Evolutionary conservation across 2,329 filamentous ascomycete genomes (phyloP).

Genomic region (Graphilbum fragrans): DNA sequence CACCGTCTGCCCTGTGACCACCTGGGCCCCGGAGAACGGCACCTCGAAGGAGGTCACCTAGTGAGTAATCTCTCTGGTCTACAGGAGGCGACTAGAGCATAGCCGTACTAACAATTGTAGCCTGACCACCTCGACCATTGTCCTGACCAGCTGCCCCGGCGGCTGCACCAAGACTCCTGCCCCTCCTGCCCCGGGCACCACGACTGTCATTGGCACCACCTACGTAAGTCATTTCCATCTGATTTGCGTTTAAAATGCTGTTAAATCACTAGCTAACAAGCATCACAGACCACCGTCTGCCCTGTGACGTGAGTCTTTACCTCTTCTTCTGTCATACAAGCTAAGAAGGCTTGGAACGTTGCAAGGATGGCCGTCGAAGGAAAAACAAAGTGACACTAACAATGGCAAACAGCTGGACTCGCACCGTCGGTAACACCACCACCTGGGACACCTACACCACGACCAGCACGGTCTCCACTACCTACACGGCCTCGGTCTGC

Average conservation of each 20-base stretch:
- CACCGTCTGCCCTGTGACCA: conserved; percentile 10
- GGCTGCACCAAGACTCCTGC: conserved; percentile 15
- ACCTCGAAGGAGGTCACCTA: conserved; percentile 16
- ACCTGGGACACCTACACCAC: conserved; percentile 27
- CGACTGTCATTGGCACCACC: conserved; percentile 16
- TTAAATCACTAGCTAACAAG: neutral
- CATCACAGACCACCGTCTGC: conserved; percentile 3
- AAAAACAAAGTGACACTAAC: neutral
- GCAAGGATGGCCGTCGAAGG: too few relatives aligned
- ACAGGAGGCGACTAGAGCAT: too few relatives aligned
- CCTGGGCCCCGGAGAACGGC: conserved; percentile 26
- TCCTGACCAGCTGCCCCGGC: conserved; percentile 24
- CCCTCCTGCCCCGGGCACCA: conserved; percentile 15
- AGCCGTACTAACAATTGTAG: conserved; percentile 7
- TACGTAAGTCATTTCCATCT: too few relatives aligned
- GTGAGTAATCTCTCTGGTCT: too few relatives aligned
- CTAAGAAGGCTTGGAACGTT: too few relatives aligned
- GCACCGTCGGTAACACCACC: conserved; percentile 13
- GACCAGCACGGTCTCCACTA: conserved; percentile 25
- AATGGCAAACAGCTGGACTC: conserved; percentile 12
- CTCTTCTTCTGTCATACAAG: too few relatives aligned
- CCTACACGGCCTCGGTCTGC: conserved; percentile 15
- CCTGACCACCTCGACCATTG: conserved; percentile 31
- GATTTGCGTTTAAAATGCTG: neutral
- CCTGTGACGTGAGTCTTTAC: conserved; percentile 1